Evolutionary conservation across 371 early-diverging fungal species (phyloP), one percentile per base, ranked within the genome.

Genomic region (Rhizopus microsporus): DNA sequence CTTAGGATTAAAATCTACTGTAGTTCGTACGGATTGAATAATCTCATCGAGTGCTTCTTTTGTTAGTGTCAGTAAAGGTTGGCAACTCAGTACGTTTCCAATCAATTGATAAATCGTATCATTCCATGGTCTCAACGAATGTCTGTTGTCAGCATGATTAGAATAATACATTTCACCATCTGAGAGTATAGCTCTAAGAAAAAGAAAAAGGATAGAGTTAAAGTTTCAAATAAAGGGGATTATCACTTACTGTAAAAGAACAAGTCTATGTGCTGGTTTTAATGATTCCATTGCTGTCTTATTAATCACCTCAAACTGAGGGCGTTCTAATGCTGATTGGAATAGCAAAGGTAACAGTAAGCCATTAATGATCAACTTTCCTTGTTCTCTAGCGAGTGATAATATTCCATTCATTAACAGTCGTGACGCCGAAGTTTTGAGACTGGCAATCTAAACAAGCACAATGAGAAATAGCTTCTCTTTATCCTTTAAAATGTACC

Each of bases 111-210:
- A 44, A 3, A 57, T 16, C 5, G 12, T 15, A 8, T 60, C 57
- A 15, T 31, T 44, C 66, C 66, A 65, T 17, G 66, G 66, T 9
- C 51, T 35, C 12, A 63, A 8, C 12, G 46, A 58, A 9, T 54
- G 46, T 0, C 50, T 32, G 1, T n/a, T 31, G 5, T 37, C 4
- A 3, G 17, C 10, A 10, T 43, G 37, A 23, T 16, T 15, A 9
- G 43, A 33, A 50, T 53, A 53, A n/a, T 63, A 63, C 2, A 38
- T 32, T 32, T 63, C 59, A n/a, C 63, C 63, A 23, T 63, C 63
- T 8, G 54, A 57, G 7, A 63, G 9, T 17, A 62, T 46, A 10
- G 16, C 13, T 29, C 62, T 62, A 50, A 29, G 7, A 7, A 55
- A 7, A 38, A 34, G 7, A 6, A 23, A 23, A 23, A 23, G 23